These are phyloP conservation scores for Tuber melanosporum DNA, from an alignment of 495 filamentous ascomycete genomes.

Conservation along the genomic window DNA sequence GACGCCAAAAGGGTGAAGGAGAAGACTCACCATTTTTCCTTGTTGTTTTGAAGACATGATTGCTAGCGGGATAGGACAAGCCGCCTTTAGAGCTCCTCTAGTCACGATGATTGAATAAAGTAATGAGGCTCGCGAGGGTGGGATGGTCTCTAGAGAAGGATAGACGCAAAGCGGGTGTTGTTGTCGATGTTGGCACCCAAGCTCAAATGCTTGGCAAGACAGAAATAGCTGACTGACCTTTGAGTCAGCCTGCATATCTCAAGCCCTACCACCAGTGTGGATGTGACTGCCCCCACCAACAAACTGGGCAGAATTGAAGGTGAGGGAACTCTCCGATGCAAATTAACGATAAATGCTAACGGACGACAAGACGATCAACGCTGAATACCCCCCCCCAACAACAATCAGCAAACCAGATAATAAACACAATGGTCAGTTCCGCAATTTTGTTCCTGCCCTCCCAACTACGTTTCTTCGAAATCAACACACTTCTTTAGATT, in stretches of 20 bases:
- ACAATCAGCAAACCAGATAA: constrained; percentile 1
- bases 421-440: constrained; percentile 25
- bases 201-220: not conserved
- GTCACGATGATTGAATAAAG: not conserved
- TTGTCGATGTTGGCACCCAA: constrained; percentile 34
- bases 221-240: not conserved
- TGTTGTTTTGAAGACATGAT: constrained; percentile 84
- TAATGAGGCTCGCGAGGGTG: constrained; percentile 22
- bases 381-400: constrained; percentile 17
- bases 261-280: constrained; percentile 5
- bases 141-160: constrained; percentile 17
- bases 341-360: constrained; percentile 18
- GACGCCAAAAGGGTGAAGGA: constrained; percentile 16
- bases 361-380: constrained; percentile 28
- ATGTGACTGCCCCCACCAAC: constrained; percentile 28
- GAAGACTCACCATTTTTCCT: constrained; percentile 91
- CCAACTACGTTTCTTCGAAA: constrained; percentile 25
- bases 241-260: not conserved
- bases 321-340: not conserved
- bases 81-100: not conserved
- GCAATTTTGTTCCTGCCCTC: constrained; percentile 17
- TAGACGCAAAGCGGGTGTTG: constrained; percentile 11
- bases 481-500: constrained; percentile 9
- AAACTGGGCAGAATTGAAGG: constrained; percentile 13
- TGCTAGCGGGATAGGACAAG: not conserved